Base-by-base conservation (phyloP, 352 stramenopile genomes). In the Globisporangium megalacanthum region DNA sequence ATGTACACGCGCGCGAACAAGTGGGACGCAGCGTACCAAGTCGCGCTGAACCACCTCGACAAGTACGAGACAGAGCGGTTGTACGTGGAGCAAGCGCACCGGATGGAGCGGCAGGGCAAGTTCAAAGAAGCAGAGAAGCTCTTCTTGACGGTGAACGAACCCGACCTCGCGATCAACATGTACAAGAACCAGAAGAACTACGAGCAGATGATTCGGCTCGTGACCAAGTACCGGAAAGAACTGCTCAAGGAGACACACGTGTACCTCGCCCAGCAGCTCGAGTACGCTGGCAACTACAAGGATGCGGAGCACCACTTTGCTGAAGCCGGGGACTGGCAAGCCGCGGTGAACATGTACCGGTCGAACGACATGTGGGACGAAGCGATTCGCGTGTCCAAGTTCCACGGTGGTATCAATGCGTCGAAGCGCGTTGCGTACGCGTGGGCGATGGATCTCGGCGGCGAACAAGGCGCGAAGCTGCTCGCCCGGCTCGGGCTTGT, bases 181-280 rank as follows among this genome's bases (percentile, higher is more conserved):
- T 98, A 98, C 86, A 98, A 98, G 74, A 97, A 97, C 70, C 83
- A 97, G 61, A 89, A 93, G 54, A 92, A 97, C 59, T 98, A 97
- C 67, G 92, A 98, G 65, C 87, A 96, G 64, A 98, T 98, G 92
- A 92, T 98, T 50, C 83, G 89, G 2, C 69, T 98, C 7, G 94
- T 98, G 44, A 87, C 81, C n/a, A 92, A 95, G 61, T 94, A 97
- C 65, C 86, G 88, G 60, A 92, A 94, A 63, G 88, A 98, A 61
- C 65, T 97, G 44, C 83, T 98, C 53, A 97, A 97, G 61, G 89
- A 98, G 52, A 97, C 89, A 11, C 89, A 98, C 55, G 57, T 96
- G 64, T 96, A 96, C 64, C 56, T 98, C 29, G 94, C 89, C 31
- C 86, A 97, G 65, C 88, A 97, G 56, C 75, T 98, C 35, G 92